phyloP scores from a whole-genome alignment of 106 monocot species.

The Phalaenopsis equestris region DNA sequence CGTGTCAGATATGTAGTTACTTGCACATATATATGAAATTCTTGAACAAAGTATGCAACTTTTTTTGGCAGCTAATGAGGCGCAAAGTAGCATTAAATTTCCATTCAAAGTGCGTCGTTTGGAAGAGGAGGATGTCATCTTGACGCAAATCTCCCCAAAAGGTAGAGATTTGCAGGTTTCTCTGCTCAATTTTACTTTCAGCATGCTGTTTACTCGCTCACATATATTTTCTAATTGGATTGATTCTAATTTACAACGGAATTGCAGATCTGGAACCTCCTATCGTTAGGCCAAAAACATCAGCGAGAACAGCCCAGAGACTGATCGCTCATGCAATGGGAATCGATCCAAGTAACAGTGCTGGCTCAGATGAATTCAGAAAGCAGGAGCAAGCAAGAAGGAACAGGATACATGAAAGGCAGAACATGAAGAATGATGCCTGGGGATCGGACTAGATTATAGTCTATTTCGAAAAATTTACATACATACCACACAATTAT shows the following conservation, averaged over 20 bases:
- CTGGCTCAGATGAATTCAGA: slow-evolving; percentile 45
- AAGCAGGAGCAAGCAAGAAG: slow-evolving; percentile 76
- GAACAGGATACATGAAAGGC: slow-evolving; percentile 48
- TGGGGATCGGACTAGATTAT: slow-evolving; percentile 59
- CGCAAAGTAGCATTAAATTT: slow-evolving; percentile 21
- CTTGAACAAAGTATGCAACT: too few species aligned
- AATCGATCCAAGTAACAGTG: slow-evolving; percentile 26
- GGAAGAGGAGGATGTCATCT: slow-evolving; percentile 38
- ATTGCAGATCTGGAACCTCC: slow-evolving; percentile 81
- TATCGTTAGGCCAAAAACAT: slow-evolving; percentile 72
- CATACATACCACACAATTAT: too few species aligned
- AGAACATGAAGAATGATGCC: slow-evolving; percentile 60
- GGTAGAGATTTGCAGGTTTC: slow-evolving; percentile 23
- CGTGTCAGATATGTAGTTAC: too few species aligned
- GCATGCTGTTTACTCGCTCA: too few species aligned
- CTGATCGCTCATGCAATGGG: slow-evolving; percentile 89
- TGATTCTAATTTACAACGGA: neutral
- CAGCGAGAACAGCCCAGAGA: slow-evolving; percentile 69
- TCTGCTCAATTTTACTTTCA: neutral
- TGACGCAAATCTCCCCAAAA: slow-evolving; percentile 37
- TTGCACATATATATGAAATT: too few species aligned
- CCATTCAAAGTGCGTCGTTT: slow-evolving; percentile 62
- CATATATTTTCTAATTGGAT: too few species aligned
- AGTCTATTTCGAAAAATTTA: too few species aligned
- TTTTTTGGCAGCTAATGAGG: slow-evolving; percentile 49